Evolutionary conservation across 257 asterid genomes (phyloP), one percentile per base, ranked within the genome.

Genomic region (Solanum sparsipilum): DNA sequence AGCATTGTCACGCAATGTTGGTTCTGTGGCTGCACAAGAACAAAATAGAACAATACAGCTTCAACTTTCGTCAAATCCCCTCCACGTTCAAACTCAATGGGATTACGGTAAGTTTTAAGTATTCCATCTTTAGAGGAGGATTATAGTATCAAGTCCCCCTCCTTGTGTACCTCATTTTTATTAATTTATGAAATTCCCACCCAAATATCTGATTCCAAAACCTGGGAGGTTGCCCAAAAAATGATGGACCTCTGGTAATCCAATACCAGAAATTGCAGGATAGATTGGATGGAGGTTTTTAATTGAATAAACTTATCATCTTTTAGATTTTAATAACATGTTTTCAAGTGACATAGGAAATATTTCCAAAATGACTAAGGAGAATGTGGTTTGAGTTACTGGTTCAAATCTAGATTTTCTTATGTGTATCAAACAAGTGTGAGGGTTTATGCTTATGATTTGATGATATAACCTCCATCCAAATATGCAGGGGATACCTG

Each of bases 1-100:
- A 16, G 89, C 90, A 90, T 95, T 93, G 87, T 97, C 99, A 7
- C 98, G 98, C 88, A 97, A 90, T 27, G 88, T 91, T 41, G 98
- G 95, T 88, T 97, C 99, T 6, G 85, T 81, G 68, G 93, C 99
- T 96, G 97, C 92, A 93, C 88, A 18, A 87, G 82, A 27, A 90
- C 27, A 89, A 67, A 68, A 36, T 60, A 68, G 73, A 86, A 63
- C 31, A 58, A 86, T 31, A 18, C 39, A 79, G 58, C 67, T 44
- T 79, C 67, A 79, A 79, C 36, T 16, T 44, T 44, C 36, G 0
- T 39, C 23, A 76, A n/a, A 39, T 18, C 56, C 83, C 48, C 58
- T 12, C 7, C 11, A 3, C 32, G 6, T 7, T 7, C 67, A 27
- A 4, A 79, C 25, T 15, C 84, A 79, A 46, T 81, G 41, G 68